phyloP scores from a whole-genome alignment of 768 basidiomycete genomes.

The Baorangia bicolor region DNA sequence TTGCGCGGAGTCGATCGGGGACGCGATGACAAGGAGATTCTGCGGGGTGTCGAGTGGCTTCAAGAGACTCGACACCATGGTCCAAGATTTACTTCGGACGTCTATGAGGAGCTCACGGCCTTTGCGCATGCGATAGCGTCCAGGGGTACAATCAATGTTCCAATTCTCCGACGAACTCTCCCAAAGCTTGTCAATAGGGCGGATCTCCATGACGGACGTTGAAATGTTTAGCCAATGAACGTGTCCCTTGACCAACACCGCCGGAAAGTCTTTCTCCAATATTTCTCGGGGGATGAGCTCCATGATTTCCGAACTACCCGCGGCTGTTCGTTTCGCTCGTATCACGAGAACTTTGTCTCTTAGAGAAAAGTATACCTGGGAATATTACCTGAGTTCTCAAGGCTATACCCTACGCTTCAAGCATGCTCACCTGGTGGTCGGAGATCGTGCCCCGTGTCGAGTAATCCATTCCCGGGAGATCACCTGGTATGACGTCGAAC shows the following conservation, averaged over 20 bases:
- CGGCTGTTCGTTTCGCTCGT: conserved; percentile 3
- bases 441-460: not conserved
- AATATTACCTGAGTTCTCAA: not conserved
- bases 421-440: not conserved
- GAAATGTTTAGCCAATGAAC: conserved; percentile 31
- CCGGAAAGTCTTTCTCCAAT: conserved; percentile 24
- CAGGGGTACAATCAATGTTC: conserved; percentile 11
- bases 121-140: not conserved
- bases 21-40: conserved; percentile 19
- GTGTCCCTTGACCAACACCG: conserved; percentile 11
- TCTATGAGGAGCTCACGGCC: conserved; percentile 18
- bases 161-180: conserved; percentile 19
- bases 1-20: not conserved
- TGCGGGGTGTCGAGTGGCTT: conserved; percentile 6
- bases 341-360: conserved; percentile 7
- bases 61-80: conserved; percentile 18
- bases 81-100: conserved; percentile 23
- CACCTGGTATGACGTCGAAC: not conserved
- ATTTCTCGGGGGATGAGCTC: conserved; percentile 21
- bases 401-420: not conserved
- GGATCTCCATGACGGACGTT: conserved; percentile 23
- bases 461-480: not conserved
- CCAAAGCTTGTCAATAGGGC: conserved; percentile 21
- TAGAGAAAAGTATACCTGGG: conserved; percentile 24
- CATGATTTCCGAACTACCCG: not conserved